Conservation (phyloP, 371 early-diverging fungal species). For the Mortierella sp. region DNA sequence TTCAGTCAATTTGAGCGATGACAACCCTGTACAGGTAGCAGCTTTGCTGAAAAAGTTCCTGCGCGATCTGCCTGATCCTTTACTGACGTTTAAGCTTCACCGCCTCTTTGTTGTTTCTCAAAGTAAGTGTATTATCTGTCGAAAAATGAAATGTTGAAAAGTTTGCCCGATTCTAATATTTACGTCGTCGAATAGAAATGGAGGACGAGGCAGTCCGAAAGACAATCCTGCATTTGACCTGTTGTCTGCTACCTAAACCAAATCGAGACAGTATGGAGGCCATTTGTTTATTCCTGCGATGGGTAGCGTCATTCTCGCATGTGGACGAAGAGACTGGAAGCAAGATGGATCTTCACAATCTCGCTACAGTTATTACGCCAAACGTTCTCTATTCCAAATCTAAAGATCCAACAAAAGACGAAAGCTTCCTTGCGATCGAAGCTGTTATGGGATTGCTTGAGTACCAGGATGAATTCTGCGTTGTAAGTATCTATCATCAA, state of each 20-base stretch:
- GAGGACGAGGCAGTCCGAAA: slow-evolving; percentile 63
- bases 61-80: slow-evolving; percentile 94
- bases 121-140: slow-evolving; percentile 63
- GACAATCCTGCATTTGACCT: slow-evolving; percentile 79
- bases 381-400: slow-evolving; percentile 90
- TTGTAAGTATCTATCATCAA: slow-evolving; percentile 58
- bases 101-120: slow-evolving; percentile 83
- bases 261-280: slow-evolving; percentile 94
- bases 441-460: slow-evolving; percentile 80
- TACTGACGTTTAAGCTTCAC: slow-evolving; percentile 89
- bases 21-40: slow-evolving; percentile 91
- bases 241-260: slow-evolving; percentile 88
- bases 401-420: slow-evolving; percentile 84
- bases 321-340: slow-evolving; percentile 79
- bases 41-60: slow-evolving; percentile 95
- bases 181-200: slow-evolving; percentile 55
- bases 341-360: slow-evolving; percentile 90
- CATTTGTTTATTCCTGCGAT: slow-evolving; percentile 83
- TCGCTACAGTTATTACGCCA: slow-evolving; percentile 95
- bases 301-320: slow-evolving; percentile 79
- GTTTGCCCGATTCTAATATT: not conserved
- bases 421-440: slow-evolving; percentile 81
- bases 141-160: not conserved
- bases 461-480: slow-evolving; percentile 83
- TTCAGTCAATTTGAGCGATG: slow-evolving; percentile 75